A percentile compares a stretch with the other conserved stretches of the same genome.
These are phyloP conservation scores for Bidens hawaiensis DNA, from an alignment of 140 eudicot genomes.

Conservation along the genomic window DNA sequence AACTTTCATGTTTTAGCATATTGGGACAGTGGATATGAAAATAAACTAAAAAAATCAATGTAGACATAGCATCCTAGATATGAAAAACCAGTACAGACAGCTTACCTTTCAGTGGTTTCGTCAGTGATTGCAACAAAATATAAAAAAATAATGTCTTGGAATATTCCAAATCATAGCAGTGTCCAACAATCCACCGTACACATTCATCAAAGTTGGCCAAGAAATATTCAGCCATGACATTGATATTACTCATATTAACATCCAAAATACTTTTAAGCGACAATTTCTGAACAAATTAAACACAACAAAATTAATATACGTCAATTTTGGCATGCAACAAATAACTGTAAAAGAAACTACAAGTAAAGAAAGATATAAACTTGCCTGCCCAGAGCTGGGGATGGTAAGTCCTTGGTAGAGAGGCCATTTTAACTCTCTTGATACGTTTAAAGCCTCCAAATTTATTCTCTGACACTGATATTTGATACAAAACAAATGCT, in stretches of 20 bases:
- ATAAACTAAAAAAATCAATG: background rate
- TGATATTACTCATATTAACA: slow-evolving; percentile 56
- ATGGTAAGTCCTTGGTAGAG: slow-evolving; percentile 46
- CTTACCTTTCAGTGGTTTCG: slow-evolving; percentile 50
- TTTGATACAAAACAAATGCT: slow-evolving; percentile 11
- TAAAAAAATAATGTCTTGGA: slow-evolving; percentile 69
- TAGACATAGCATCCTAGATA: background rate
- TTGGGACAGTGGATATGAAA: background rate
- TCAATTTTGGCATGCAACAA: background rate
- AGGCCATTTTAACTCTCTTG: slow-evolving; percentile 66
- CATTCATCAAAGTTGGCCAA: slow-evolving; percentile 40
- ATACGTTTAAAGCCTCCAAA: slow-evolving; percentile 58
- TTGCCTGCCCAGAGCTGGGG: slow-evolving; percentile 53
- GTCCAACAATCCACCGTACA: slow-evolving; percentile 64
- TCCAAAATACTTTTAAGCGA: slow-evolving; percentile 33
- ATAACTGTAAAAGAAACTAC: background rate
- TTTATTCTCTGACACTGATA: slow-evolving; percentile 58
- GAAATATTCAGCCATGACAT: slow-evolving; percentile 52
- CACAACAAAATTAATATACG: slow-evolving; percentile 2
- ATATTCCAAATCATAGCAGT: slow-evolving; percentile 43
- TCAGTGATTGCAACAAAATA: slow-evolving; percentile 57
- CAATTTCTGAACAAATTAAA: slow-evolving; percentile 44
- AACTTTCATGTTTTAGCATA: background rate
- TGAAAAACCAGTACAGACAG: background rate
- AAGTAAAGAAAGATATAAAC: background rate